A percentile compares a stretch with the other conserved stretches of the same genome.
Conservation (phyloP, 2,329 filamentous ascomycete genomes). For the Diaporthe longicolla region DNA sequence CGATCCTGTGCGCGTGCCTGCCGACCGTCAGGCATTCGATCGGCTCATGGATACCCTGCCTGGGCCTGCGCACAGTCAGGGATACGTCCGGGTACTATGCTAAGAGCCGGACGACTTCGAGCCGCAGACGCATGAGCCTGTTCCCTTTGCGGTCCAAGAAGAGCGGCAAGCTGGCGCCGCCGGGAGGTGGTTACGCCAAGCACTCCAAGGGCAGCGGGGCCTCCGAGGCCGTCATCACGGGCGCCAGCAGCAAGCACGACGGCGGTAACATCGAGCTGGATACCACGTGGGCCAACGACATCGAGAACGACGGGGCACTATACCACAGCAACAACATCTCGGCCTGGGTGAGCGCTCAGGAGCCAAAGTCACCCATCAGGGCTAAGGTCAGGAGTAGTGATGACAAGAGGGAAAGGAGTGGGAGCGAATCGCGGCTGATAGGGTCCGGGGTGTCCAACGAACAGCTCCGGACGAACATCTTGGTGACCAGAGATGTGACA, state of each 20-base stretch:
- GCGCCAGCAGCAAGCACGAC: not conserved
- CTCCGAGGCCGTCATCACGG: not conserved
- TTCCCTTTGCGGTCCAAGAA: constrained; percentile 27
- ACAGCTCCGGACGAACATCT: constrained; percentile 21
- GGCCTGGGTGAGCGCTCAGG: constrained; percentile 39
- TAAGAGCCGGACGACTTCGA: not conserved
- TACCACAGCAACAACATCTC: constrained; percentile 38
- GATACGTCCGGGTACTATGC: constrained; percentile 10
- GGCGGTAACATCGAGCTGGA: constrained; percentile 17
- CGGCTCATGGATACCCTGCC: constrained; percentile 42
- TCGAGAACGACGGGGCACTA: constrained; percentile 24
- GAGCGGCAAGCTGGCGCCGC: not conserved
- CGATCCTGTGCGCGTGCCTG: constrained; percentile 57
- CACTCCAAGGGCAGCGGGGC: constrained; percentile 19
- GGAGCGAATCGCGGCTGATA: constrained; percentile 20
- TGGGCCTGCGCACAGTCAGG: constrained; percentile 34
- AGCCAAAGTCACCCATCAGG: constrained; percentile 11
- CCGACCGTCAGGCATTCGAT: constrained; percentile 55
- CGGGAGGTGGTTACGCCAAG: not conserved
- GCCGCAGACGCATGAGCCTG: not conserved
- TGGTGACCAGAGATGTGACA: constrained; percentile 22
- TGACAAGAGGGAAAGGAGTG: not conserved
- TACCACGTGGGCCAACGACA: constrained; percentile 33
- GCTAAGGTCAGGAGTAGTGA: not conserved
- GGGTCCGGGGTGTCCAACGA: constrained; percentile 15